Evolutionary conservation across 257 asterid species (phyloP).

Genomic region (Pogostemon cablin): DNA sequence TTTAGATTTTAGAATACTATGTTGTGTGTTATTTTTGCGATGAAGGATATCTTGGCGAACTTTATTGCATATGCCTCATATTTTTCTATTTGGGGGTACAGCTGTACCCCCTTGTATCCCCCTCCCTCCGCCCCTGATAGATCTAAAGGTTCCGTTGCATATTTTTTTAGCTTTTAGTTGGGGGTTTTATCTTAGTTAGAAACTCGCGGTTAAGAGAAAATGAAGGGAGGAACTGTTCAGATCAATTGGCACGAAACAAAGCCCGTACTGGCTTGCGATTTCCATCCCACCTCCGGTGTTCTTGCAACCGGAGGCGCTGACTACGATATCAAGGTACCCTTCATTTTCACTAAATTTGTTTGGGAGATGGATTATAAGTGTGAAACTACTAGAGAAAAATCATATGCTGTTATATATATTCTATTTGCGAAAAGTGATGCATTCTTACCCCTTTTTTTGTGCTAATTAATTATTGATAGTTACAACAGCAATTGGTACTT

Average conservation of each 20-base stretch:
- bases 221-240: conserved; percentile 93
- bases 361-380: neutral
- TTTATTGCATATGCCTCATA: no score
- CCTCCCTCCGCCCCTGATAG: no score
- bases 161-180: neutral
- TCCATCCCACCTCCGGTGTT: conserved; percentile 69
- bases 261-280: conserved; percentile 92
- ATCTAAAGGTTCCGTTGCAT: no score
- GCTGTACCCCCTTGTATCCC: no score
- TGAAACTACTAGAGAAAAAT: no score
- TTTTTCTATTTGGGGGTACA: no score
- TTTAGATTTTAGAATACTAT: no score
- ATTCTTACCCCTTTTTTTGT: neutral
- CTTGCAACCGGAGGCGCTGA: conserved; percentile 98
- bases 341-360: neutral
- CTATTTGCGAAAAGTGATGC: no score
- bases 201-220: conserved; percentile 22
- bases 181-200: neutral
- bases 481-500: neutral
- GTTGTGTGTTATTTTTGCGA: no score
- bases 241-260: conserved; percentile 92
- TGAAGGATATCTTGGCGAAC: no score
- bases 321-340: conserved; percentile 80
- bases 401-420: no score
- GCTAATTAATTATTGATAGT: neutral